These are phyloP conservation scores for Aspergillus alliaceus DNA, from an alignment of 2,329 filamentous ascomycete species.

Conservation along the genomic window DNA sequence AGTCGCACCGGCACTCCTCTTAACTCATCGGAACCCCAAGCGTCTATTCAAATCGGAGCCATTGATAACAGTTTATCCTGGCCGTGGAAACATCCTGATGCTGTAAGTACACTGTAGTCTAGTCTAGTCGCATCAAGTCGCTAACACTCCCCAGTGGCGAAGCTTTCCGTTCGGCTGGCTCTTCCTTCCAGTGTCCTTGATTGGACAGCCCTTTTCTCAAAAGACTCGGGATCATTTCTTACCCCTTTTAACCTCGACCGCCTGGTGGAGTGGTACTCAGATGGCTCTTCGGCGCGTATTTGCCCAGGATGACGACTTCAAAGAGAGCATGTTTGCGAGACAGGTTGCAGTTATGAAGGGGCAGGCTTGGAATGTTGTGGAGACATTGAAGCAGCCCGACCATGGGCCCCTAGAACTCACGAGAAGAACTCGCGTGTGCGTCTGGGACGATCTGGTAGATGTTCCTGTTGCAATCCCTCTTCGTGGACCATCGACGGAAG, in stretches of 20 bases:
- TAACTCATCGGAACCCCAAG: conserved; percentile 45
- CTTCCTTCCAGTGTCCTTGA: conserved; percentile 92
- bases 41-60: conserved; percentile 77
- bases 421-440: conserved; percentile 83
- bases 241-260: conserved; percentile 88
- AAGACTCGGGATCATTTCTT: conserved; percentile 92
- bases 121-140: background rate
- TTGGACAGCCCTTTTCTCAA: conserved; percentile 93
- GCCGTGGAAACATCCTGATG: conserved; percentile 99
- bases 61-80: conserved; percentile 98
- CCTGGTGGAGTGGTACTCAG: conserved; percentile 97
- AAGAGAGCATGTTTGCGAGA: conserved; percentile 97
- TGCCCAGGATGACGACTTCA: conserved; percentile 89
- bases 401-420: conserved; percentile 94
- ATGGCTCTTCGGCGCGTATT: conserved; percentile 83
- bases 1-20: conserved; percentile 57
- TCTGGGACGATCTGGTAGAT: conserved; percentile 97
- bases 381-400: conserved; percentile 88
- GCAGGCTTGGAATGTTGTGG: conserved; percentile 98
- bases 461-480: conserved; percentile 92
- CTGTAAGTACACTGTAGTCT: conserved; percentile 50
- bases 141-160: conserved; percentile 54
- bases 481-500: conserved; percentile 79
- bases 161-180: conserved; percentile 99
- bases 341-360: conserved; percentile 99